phyloP scores from a whole-genome alignment of 305 asterid genomes.

The Petunia hybrid region DNA sequence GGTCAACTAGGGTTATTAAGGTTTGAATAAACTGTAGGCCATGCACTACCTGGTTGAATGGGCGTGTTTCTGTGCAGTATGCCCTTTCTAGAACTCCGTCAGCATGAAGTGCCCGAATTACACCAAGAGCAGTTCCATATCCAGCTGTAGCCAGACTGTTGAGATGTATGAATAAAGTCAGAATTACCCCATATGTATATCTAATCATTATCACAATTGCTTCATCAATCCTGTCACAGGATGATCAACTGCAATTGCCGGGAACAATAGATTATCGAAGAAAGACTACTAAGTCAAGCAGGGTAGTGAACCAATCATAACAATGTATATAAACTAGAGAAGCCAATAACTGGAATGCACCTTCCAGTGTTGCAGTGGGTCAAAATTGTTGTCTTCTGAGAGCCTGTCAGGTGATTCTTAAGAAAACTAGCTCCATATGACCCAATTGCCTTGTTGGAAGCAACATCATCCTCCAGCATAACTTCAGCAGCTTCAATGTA shows the following conservation, averaged over 20 bases:
- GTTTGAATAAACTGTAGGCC: not conserved
- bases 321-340: not conserved
- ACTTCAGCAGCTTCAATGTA: constrained; percentile 81
- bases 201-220: not conserved
- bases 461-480: constrained; percentile 90
- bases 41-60: constrained; percentile 84
- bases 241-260: constrained; percentile 4
- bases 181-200: constrained; percentile 35
- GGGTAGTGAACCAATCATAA: constrained; percentile 3
- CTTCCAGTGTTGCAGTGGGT: constrained; percentile 99
- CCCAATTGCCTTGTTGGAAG: constrained; percentile 92
- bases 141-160: constrained; percentile 97
- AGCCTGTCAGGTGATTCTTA: constrained; percentile 51
- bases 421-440: constrained; percentile 73
- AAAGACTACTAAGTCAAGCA: constrained; percentile 15
- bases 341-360: constrained; percentile 33
- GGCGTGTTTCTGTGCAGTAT: constrained; percentile 93
- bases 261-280: not conserved
- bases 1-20: not conserved
- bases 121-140: constrained; percentile 98
- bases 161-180: constrained; percentile 32
- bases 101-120: constrained; percentile 86
- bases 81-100: constrained; percentile 76
- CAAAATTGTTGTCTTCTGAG: constrained; percentile 64
- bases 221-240: not conserved